Evolutionary conservation across 352 stramenopile genomes (phyloP), one percentile per base, ranked within the genome.

Genomic region (Pythium coloratum): DNA sequence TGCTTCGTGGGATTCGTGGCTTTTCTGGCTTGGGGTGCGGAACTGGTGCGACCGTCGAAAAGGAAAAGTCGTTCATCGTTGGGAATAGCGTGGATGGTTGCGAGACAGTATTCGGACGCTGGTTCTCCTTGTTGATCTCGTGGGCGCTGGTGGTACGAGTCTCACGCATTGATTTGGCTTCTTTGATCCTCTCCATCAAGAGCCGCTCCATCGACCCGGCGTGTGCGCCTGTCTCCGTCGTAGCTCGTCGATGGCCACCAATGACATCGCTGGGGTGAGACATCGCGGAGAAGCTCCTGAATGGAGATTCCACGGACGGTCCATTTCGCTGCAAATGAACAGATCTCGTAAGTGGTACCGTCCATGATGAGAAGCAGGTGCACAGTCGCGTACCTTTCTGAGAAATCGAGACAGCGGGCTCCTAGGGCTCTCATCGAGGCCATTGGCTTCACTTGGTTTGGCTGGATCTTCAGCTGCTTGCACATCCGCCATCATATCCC

Each of bases 341-440:
- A 28, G 5, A 50, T 50, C 18, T 50, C 42, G 4, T 50, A 9
- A 20, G 1, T 49, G 30, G 6, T 42, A 13, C 47, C 14, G 55
- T 26, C 20, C 6, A 2, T 1, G 33, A 13, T 46, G 38, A 18
- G 38, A 13, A n/a, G 13, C 9, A 40, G 34, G 34, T 40, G 26
- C 51, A 6, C 46, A 64, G 8, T 24, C 24, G 2, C 72, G 36
- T 64, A 76, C 76, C 62, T 84, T 73, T n/a, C 67, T 77, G 24
- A 74, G 67, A 28, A 88, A 84, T 2, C 79, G 71, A 36, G 79
- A 85, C 20, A 85, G 56, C 6, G 79, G 79, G 14, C 76, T 85
- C 42, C 76, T 65, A 28, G 69, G 64, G 6, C 34, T 33, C 7
- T 32, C 28, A n/a, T 18, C 13, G 62, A 57, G 46, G 30, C 40